Evolutionary conservation across 2,329 filamentous ascomycete species (phyloP).

Genomic region (Teratosphaeria viscida): DNA sequence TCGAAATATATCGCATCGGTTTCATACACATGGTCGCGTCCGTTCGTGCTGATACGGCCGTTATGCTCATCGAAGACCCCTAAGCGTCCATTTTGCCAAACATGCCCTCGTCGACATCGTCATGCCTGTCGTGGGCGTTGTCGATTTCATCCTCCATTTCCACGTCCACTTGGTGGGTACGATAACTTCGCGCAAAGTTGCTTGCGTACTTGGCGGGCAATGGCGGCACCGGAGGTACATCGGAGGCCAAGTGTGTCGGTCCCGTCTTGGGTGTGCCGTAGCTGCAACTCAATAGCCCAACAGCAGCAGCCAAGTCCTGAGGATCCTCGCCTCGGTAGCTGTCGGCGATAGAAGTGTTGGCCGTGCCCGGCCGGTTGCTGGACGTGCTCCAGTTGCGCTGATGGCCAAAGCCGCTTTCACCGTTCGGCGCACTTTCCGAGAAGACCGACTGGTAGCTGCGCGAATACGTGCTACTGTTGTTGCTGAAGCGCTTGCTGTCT

Average conservation of each 20-base stretch:
- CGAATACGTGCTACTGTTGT: constrained; percentile 45
- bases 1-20: constrained; percentile 1
- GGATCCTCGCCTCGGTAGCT: constrained; percentile 73
- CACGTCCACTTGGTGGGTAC: constrained; percentile 28
- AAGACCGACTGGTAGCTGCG: constrained; percentile 72
- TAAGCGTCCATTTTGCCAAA: constrained; percentile 95
- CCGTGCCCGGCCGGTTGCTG: constrained; percentile 69
- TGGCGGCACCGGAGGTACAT: constrained; percentile 79
- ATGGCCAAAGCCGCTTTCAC: constrained; percentile 44
- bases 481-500: constrained; percentile 33
- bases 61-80: background rate
- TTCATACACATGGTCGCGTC: background rate
- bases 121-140: constrained; percentile 45
- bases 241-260: constrained; percentile 52
- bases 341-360: constrained; percentile 48
- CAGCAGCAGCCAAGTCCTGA: constrained; percentile 76
- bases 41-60: background rate
- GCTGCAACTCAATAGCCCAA: constrained; percentile 83
- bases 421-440: constrained; percentile 45
- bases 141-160: constrained; percentile 44
- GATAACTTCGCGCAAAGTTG: constrained; percentile 13
- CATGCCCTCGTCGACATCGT: constrained; percentile 89
- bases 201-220: constrained; percentile 70
- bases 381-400: constrained; percentile 59
- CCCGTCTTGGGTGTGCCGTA: constrained; percentile 68